Percentiles rank a stretch among this genome's conserved stretches.
Evolutionary conservation across 257 asterid genomes (phyloP).

Genomic region (Solanum piurae): DNA sequence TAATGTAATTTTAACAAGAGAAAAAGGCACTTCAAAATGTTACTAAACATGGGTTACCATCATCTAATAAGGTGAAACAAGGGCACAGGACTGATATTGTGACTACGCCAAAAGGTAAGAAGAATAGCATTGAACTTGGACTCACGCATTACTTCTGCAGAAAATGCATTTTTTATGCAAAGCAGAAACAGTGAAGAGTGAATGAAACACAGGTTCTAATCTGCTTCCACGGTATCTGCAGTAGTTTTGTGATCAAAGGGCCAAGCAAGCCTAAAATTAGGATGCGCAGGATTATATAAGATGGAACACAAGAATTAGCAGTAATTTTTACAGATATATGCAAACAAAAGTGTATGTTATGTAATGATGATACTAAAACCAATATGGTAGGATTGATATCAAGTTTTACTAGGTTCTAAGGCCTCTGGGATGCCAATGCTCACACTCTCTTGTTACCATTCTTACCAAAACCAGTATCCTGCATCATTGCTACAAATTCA

Average conservation of each 20-base stretch:
- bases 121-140: neutral
- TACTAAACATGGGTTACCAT: neutral
- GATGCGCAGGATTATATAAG: neutral
- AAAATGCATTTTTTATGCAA: neutral
- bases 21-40: neutral
- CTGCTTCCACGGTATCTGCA: neutral
- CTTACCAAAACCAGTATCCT: constrained; percentile 7
- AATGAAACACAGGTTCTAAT: neutral
- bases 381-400: neutral
- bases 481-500: constrained; percentile 17
- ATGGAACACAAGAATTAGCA: neutral
- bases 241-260: neutral
- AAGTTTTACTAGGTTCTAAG: neutral
- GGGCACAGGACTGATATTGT: neutral
- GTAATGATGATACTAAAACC: neutral
- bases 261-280: neutral
- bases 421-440: neutral
- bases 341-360: neutral
- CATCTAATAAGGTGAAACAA: neutral
- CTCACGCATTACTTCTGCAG: neutral
- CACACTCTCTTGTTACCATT: neutral
- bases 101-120: neutral
- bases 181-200: neutral
- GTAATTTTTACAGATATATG: constrained; percentile 1
- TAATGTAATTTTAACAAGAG: neutral